Base-by-base conservation (phyloP, 345 rosid genomes). In the Salix udensis region DNA sequence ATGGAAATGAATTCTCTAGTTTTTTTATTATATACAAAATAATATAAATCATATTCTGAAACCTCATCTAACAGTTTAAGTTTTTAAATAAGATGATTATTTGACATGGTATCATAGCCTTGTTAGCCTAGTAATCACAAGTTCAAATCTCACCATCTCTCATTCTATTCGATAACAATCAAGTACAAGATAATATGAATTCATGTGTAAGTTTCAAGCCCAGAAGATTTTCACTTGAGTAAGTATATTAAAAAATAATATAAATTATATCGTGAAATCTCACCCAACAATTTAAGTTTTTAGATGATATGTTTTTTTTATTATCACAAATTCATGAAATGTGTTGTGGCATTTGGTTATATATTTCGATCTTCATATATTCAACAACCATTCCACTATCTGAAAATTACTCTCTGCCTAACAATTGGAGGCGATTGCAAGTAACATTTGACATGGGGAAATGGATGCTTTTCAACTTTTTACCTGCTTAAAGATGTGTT, bases 371-470 rank as follows among this genome's bases (percentile, higher is more conserved):
- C 30, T 74, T 74, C 15, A 65, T 68, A 46, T 52, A 1, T 80
- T 69, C 89, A 86, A 82, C 87, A 11, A 82, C 81, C 80, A 19
- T 76, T 50, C 81, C 80, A 19, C 66, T 46, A 16, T 52, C 26
- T 72, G 85, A 82, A 65, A 72, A 81, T 4, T 60, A 71, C 76
- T 7, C 7, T 2, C 39, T 19, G 84, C 89, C 87, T 65, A 82
- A 76, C 83, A 4, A 18, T 5, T 39, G 36, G 24, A 21, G 40
- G 28, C 62, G 52, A 21, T 21, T 39, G 55, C 37, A 52, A 52
- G 65, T 78, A 58, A 23, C 72, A 72, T 26, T 18, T 61, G 68
- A 55, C 31, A 62, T 34, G 34, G 21, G 8, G 16, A 24, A 55
- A 21, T 24, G 71, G 52, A 28, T 67, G 36, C 78, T 58, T 40